Conservation (phyloP, 1,139 yeast species). For the Kurtzmaniella natalensis region DNA sequence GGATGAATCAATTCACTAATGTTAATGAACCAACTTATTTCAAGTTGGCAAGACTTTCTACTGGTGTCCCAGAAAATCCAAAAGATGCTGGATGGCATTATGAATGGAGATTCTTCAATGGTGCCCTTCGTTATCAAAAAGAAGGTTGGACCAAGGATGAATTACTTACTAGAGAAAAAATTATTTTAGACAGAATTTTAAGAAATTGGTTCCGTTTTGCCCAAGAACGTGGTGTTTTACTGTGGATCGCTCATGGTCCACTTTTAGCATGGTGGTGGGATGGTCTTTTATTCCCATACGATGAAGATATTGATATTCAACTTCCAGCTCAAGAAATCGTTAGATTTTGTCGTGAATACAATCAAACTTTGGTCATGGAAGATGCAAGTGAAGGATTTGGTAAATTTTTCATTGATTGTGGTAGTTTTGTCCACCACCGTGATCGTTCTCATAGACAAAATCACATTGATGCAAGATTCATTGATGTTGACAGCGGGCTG, state of each 20-base stretch:
- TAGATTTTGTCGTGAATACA: constrained; percentile 21
- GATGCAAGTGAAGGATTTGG: constrained; percentile 28
- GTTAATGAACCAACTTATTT: constrained; percentile 28
- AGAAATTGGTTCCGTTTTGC: constrained; percentile 31
- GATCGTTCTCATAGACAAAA: constrained; percentile 25
- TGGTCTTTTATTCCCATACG: constrained; percentile 31
- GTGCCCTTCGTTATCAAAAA: constrained; percentile 17
- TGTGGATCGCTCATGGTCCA: constrained; percentile 36
- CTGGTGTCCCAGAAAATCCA: constrained; percentile 20
- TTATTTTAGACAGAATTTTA: constrained; percentile 19
- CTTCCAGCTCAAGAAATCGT: constrained; percentile 29
- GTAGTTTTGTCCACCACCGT: constrained; percentile 30
- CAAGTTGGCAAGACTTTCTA: constrained; percentile 27
- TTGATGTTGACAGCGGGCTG: constrained; percentile 37
- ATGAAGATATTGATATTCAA: constrained; percentile 30
- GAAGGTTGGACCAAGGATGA: constrained; percentile 18
- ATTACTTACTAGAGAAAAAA: constrained; percentile 14
- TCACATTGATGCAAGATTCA: constrained; percentile 38
- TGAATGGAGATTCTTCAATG: constrained; percentile 23
- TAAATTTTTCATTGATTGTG: constrained; percentile 30
- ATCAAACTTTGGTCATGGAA: constrained; percentile 29
- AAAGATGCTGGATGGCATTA: constrained; percentile 27
- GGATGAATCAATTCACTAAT: constrained; percentile 15
- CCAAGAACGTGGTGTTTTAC: constrained; percentile 28
- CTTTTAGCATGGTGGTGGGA: constrained; percentile 37